Evolutionary conservation across 2,329 filamentous ascomycete species (phyloP).

Genomic region (Aurifilum marmelostoma): DNA sequence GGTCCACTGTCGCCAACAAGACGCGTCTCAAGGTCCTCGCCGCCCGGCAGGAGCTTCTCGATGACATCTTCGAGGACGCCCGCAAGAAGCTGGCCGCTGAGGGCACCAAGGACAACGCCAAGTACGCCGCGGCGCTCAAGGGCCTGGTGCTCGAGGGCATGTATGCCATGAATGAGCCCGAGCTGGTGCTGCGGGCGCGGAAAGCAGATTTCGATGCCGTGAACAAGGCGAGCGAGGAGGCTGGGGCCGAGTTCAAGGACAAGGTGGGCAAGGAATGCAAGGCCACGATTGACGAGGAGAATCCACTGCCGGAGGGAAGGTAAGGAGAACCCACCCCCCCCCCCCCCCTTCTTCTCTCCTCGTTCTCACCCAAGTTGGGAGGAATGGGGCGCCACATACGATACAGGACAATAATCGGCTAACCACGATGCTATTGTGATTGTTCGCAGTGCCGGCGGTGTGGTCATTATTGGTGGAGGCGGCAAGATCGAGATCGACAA

Average conservation of each 20-base stretch:
- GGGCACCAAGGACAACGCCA: constrained; percentile 68
- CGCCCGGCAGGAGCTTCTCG: constrained; percentile 87
- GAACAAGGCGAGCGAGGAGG: constrained; percentile 77
- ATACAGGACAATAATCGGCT: constrained; percentile 3
- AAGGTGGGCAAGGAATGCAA: constrained; percentile 70
- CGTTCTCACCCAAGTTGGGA: background rate
- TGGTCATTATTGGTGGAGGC: constrained; percentile 75
- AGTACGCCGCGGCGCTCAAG: constrained; percentile 78
- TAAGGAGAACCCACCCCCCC: constrained; percentile 51
- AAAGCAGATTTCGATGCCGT: constrained; percentile 78
- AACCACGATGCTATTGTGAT: constrained; percentile 10
- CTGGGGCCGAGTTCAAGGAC: constrained; percentile 82
- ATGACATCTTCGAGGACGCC: constrained; percentile 84
- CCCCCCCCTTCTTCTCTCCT: no score
- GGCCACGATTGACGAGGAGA: constrained; percentile 75
- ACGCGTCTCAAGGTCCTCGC: constrained; percentile 85
- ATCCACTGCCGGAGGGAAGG: constrained; percentile 80
- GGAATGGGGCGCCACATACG: no score
- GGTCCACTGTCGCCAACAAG: constrained; percentile 95
- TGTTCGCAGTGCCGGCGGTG: constrained; percentile 73
- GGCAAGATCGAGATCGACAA: constrained; percentile 99
- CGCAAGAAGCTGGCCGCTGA: constrained; percentile 66
- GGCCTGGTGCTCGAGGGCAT: constrained; percentile 85
- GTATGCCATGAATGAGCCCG: constrained; percentile 83
- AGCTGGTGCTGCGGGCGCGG: constrained; percentile 73